phyloP scores from a whole-genome alignment of 2,329 filamentous ascomycete species.

The Juglanconis oblonga region DNA sequence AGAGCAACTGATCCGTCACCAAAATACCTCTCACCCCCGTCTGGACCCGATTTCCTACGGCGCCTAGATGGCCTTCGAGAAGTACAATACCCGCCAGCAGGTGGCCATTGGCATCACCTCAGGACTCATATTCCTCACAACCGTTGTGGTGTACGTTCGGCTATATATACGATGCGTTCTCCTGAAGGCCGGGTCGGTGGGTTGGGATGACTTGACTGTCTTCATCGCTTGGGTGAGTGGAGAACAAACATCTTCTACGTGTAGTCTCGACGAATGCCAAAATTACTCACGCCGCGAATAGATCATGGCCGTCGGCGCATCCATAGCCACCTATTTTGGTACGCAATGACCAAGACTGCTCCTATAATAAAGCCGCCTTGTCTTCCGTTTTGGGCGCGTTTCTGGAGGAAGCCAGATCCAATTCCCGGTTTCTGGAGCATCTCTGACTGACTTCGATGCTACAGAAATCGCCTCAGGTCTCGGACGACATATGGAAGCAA shows the following conservation, averaged over 20 bases:
- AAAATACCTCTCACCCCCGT: too few relatives aligned
- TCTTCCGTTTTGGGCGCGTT: too few relatives aligned
- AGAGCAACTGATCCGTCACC: too few relatives aligned
- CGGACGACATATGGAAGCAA: not conserved
- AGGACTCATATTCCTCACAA: not conserved
- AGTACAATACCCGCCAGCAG: not conserved
- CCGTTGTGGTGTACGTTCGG: not conserved
- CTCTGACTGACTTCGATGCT: not conserved
- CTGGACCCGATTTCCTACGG: not conserved
- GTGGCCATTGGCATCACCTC: conserved; percentile 5
- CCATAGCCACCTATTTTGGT: conserved; percentile 8
- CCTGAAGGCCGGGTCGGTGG: conserved; percentile 1
- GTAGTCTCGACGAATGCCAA: too few relatives aligned
- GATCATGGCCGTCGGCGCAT: conserved; percentile 5
- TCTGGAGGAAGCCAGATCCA: too few relatives aligned
- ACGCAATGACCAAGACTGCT: not conserved
- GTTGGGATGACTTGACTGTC: conserved; percentile 10
- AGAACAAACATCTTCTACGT: not conserved
- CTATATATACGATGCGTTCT: conserved; percentile 9
- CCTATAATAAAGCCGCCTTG: too few relatives aligned
- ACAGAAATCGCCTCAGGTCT: conserved; percentile 3
- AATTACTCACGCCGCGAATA: not conserved
- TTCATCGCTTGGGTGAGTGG: conserved; percentile 6
- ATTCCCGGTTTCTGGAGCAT: not conserved
- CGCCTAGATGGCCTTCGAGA: not conserved